Evolutionary conservation across 257 asterid species (phyloP).

Genomic region (Datura wrightii): DNA sequence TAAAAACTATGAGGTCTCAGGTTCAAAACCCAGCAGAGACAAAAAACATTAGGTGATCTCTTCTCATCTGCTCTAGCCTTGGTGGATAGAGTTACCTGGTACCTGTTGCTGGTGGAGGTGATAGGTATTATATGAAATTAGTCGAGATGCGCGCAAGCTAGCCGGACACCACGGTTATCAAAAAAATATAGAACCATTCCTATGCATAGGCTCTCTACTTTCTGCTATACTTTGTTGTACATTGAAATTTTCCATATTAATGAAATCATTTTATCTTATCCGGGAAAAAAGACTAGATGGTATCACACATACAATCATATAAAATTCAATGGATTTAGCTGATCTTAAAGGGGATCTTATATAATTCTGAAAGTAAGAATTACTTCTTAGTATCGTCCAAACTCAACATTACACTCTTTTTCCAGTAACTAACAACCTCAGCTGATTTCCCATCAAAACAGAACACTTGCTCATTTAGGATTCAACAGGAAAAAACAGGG

Average conservation of each 20-base stretch:
- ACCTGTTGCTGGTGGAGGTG: too few relatives aligned
- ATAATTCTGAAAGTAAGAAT: background rate
- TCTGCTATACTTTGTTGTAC: background rate
- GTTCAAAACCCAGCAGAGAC: too few relatives aligned
- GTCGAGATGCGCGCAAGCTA: too few relatives aligned
- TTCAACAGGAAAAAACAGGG: conserved; percentile 4
- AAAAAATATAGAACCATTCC: too few relatives aligned
- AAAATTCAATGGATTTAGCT: background rate
- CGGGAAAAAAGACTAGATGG: background rate
- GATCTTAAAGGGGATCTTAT: background rate
- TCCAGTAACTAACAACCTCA: background rate
- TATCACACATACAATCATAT: background rate
- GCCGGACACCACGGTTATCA: too few relatives aligned
- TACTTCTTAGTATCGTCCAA: background rate
- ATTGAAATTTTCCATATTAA: background rate
- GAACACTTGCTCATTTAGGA: background rate
- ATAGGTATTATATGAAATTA: too few relatives aligned
- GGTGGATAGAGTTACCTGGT: too few relatives aligned
- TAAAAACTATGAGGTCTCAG: too few relatives aligned
- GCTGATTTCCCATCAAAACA: conserved; percentile 5
- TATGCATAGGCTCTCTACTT: background rate
- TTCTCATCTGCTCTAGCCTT: too few relatives aligned
- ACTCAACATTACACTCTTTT: background rate
- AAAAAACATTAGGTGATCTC: too few relatives aligned
- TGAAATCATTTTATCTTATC: background rate